These are phyloP conservation scores for Zea mays DNA, from an alignment of 176 grass and related monocot species.

Conservation along the genomic window Zm-B73-REFERENCE-NAM-5.0 NC_050097.1:2500501-2501000, in stretches of 20 bases:
- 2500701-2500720: slow-evolving; percentile 59
- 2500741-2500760: slow-evolving; percentile 46
- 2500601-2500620: slow-evolving; percentile 73
- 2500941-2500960: slow-evolving; percentile 75
- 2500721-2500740: slow-evolving; percentile 73
- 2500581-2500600: slow-evolving; percentile 76
- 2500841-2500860: slow-evolving; percentile 51
- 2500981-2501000: slow-evolving; percentile 90
- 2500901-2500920: slow-evolving; percentile 56
- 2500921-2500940: slow-evolving; percentile 74
- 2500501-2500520: slow-evolving; percentile 78
- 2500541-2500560: slow-evolving; percentile 68
- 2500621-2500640: slow-evolving; percentile 79
- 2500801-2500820: slow-evolving; percentile 56
- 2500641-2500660: slow-evolving; percentile 70
- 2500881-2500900: slow-evolving; percentile 49
- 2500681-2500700: slow-evolving; percentile 84
- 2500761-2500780: not conserved
- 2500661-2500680: slow-evolving; percentile 64
- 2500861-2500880: slow-evolving; percentile 49
- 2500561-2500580: slow-evolving; percentile 69
- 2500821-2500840: slow-evolving; percentile 48
- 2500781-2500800: not conserved
- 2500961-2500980: slow-evolving; percentile 48
- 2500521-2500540: slow-evolving; percentile 73